phyloP scores from a whole-genome alignment of 2,329 filamentous ascomycete genomes.

The Capronia coronata region DNA sequence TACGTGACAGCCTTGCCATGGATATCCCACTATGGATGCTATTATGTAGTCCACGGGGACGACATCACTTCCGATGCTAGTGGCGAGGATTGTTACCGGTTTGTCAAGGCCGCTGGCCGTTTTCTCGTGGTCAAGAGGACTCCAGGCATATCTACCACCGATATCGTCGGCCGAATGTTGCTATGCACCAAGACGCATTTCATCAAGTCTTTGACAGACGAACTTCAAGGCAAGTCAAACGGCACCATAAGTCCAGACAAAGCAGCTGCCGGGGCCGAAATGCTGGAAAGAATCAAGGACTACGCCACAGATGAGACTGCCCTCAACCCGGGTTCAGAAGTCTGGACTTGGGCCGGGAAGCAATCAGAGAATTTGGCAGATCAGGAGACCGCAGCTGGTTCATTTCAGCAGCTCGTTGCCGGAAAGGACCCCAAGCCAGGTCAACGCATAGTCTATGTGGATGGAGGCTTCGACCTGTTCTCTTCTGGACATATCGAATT shows the following conservation, averaged over 20 bases:
- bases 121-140: conserved; percentile 98
- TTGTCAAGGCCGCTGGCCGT: conserved; percentile 84
- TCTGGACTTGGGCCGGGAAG: conserved; percentile 69
- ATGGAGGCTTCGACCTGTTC: conserved; percentile 94
- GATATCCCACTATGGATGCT: conserved; percentile 92
- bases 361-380: conserved; percentile 33
- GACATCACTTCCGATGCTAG: conserved; percentile 93
- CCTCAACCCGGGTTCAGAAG: conserved; percentile 67
- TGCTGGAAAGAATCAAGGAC: conserved; percentile 69
- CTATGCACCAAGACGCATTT: conserved; percentile 93
- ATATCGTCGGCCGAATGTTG: conserved; percentile 96
- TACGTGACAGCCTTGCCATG: conserved; percentile 92
- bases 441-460: conserved; percentile 86
- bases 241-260: conserved; percentile 63
- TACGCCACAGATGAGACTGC: conserved; percentile 87
- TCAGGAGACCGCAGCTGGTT: conserved; percentile 53
- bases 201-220: conserved; percentile 68
- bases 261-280: conserved; percentile 55
- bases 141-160: conserved; percentile 92
- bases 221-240: conserved; percentile 66
- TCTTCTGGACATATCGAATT: conserved; percentile 97
- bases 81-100: conserved; percentile 95
- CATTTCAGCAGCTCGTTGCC: conserved; percentile 61
- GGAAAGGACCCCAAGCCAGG: conserved; percentile 67
- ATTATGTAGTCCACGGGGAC: conserved; percentile 92